phyloP scores from a whole-genome alignment of 78 protist species.

The Emiliania huxleyi region DNA sequence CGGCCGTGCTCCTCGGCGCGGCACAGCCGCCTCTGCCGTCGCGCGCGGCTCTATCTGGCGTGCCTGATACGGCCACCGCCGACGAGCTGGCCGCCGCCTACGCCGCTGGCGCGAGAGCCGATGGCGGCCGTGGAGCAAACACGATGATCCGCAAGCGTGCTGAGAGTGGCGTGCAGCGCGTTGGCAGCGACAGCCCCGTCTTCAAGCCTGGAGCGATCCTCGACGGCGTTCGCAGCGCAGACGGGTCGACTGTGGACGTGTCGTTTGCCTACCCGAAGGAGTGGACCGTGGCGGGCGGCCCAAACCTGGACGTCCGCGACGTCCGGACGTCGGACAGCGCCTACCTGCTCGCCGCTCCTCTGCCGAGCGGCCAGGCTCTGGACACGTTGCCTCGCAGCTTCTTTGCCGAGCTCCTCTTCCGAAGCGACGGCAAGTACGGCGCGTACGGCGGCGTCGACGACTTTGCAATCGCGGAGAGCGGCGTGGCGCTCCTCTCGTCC shows the following conservation, averaged over 20 bases:
- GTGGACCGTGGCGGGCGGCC: not conserved
- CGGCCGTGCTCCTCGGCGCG: too few species aligned
- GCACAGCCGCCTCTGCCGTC: too few species aligned
- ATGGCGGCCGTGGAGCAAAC: too few species aligned
- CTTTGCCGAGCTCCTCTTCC: not conserved
- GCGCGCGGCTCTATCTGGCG: too few species aligned
- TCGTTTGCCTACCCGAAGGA: not conserved
- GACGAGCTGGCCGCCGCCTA: too few species aligned
- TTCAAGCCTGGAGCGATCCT: not conserved
- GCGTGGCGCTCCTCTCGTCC: not conserved
- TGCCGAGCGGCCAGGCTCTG: not conserved
- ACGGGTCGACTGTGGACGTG: not conserved
- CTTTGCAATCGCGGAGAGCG: too few species aligned
- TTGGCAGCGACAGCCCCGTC: not conserved
- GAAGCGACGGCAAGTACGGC: not conserved
- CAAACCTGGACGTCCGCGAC: conserved; percentile 6
- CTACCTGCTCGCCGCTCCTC: not conserved
- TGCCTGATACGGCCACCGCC: too few species aligned
- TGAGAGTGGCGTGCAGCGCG: not conserved
- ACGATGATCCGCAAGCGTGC: not conserved
- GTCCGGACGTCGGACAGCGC: not conserved
- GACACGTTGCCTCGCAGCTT: not conserved
- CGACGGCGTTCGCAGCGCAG: not conserved
- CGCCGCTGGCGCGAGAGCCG: too few species aligned
- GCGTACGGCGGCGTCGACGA: not conserved